Base-by-base conservation (phyloP, 257 asterid genomes). In the Solanum chiquidenum region DNA sequence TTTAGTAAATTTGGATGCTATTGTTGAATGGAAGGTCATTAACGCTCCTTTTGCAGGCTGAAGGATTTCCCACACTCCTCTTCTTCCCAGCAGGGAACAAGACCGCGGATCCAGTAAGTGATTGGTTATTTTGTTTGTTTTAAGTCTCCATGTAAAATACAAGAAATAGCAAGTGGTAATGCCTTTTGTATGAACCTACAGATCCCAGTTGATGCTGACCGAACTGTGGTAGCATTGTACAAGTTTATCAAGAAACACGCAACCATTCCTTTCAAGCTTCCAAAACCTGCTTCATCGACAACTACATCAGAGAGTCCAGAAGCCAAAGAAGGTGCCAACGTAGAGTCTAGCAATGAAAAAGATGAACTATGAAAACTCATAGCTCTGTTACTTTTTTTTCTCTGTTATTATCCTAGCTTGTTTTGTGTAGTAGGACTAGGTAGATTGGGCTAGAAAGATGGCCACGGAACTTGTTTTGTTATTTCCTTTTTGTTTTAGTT, bases 11-110 rank as follows among this genome's bases (percentile, higher is more conserved):
- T 31, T 44, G 21, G 68, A 52, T 8, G 49, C 69, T 38, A 37
- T 23, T 89, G 58, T 79, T 74, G 18, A 38, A 42, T 31, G 3
- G 38, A 13, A 82, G 5, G 21, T 42, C 62, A 35, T 74, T 58
- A 44, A 21, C 5, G 10, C 87, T 85, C 52, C 60, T 74, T 87
- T 87, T 89, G 90, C 93, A 97, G 99, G 98, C 96, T 35, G 98
- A 94, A 52, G 99, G 99, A 27, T 97, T 91, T 93, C 99, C 99
- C 85, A 94, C 99, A 5, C 91, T 97, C 71, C 92, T 97, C 55
- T 97, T 96, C 94, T 97, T 94, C 93, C 99, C 99, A 72, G 99
- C 99, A 58, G 98, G 96, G 89, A 96, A 95, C 83, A 95, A 94
- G 91, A 94, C 92, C 62, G 86, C 88, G 1, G 97, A 96, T 83